Evolutionary conservation across 768 basidiomycete genomes (phyloP).

Genomic region (Agaricus subrufescens): DNA sequence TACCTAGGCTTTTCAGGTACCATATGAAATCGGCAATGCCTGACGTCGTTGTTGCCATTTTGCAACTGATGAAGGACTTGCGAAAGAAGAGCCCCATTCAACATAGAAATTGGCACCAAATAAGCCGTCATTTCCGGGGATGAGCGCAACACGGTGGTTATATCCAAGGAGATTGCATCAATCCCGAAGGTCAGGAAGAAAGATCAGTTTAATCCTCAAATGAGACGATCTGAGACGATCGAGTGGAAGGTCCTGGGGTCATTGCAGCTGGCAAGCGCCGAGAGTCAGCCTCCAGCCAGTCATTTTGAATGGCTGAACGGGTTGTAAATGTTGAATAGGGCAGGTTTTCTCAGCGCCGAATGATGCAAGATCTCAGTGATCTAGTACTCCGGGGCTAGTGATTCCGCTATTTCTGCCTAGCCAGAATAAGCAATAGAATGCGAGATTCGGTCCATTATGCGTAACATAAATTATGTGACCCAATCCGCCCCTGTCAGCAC

Average conservation of each 20-base stretch:
- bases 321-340: too few relatives aligned
- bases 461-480: too few relatives aligned
- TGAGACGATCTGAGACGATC: neutral
- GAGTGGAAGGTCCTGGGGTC: too few relatives aligned
- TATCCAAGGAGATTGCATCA: neutral
- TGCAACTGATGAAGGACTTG: neutral
- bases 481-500: neutral
- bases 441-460: neutral
- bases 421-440: neutral
- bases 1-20: conserved; percentile 1
- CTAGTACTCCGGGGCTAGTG: too few relatives aligned
- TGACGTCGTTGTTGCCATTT: neutral
- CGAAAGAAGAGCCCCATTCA: neutral
- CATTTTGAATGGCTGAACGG: too few relatives aligned
- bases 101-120: neutral
- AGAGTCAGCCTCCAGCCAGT: too few relatives aligned
- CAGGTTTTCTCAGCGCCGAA: too few relatives aligned
- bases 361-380: too few relatives aligned
- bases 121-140: neutral
- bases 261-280: too few relatives aligned
- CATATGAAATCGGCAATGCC: conserved; percentile 1
- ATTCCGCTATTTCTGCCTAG: too few relatives aligned
- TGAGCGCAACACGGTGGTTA: neutral
- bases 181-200: neutral
- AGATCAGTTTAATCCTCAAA: neutral